Evolutionary conservation across 2,329 filamentous ascomycete genomes (phyloP), one percentile per base, ranked within the genome.

Genomic region (Chaetomium sp.): DNA sequence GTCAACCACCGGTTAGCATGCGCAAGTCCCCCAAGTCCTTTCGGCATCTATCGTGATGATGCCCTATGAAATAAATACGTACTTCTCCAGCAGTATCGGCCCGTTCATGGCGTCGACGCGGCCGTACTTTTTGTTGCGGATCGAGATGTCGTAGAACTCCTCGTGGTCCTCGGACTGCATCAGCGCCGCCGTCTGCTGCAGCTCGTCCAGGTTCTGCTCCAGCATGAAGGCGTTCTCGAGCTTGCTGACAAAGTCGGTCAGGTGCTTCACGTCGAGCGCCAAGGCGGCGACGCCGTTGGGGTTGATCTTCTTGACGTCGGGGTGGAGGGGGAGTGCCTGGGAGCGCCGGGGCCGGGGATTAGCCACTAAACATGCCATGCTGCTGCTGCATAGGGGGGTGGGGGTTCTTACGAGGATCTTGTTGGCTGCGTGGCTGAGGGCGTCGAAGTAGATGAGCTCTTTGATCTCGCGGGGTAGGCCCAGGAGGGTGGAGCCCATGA

Each of bases 391-490:
- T 21, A 38, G 16, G 54, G 27, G 42, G 35, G 12, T 16, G 31
- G 1, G n/a, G 7, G 25, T 19, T 31, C 83, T 70, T 75, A 91
- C 90, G 67, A 97, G 78, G 63, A 97, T 95, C 76, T 90, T 92
- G 67, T 90, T 90, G 3, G 92, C 90, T 1, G 95, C 93, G 76
- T 99, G 95, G 62, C 89, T 93, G 42, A 99, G 84, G 0, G 95
- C 95, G 75, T 98, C 95, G 74, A 97, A 97, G 79, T 99, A 98
- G 72, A 99, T 97, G 63, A 97, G 87, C 75, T 97, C 93, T 75
- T 98, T 98, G 77, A 99, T 97, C 73, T 96, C 92, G 33, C 92
- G 88, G 0, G 96, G 95, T n/a, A 99, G 81, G 1, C 93, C 94
- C 2, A 99, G 84, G 5, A 99, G 83, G 0, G 96, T 97, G 0